Evolutionary conservation across 768 basidiomycete genomes (phyloP).

Genomic region (Kwoniella botswanensis): DNA sequence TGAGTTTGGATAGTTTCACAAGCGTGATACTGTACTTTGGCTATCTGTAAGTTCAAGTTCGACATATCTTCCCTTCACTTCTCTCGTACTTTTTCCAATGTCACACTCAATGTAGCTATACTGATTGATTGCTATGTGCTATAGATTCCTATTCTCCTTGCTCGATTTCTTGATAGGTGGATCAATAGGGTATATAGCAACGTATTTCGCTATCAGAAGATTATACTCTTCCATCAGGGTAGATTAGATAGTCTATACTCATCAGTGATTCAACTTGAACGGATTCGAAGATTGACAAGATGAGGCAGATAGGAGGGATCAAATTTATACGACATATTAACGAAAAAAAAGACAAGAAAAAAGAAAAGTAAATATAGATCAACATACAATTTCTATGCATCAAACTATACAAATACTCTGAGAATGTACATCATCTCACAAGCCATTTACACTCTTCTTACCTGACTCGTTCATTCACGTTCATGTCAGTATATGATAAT

Average conservation of each 20-base stretch:
- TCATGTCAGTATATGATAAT: no score
- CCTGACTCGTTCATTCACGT: no score
- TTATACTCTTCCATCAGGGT: constrained; percentile 67
- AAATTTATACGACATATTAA: neutral
- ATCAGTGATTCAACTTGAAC: no score
- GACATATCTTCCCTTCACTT: no score
- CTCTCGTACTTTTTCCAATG: no score
- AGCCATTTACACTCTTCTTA: no score
- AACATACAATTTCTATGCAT: neutral
- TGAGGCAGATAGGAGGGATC: neutral
- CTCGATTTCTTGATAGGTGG: constrained; percentile 88
- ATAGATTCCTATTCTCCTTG: constrained; percentile 70
- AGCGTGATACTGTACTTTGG: constrained; percentile 86
- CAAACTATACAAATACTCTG: neutral
- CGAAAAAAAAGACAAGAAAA: neutral
- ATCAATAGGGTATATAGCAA: constrained; percentile 87
- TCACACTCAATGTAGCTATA: no score
- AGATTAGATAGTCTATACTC: constrained; percentile 30
- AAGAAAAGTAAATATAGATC: neutral
- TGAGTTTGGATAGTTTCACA: constrained; percentile 81
- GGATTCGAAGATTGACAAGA: neutral
- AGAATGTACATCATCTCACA: no score
- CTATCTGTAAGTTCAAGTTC: constrained; percentile 65
- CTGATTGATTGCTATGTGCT: neutral
- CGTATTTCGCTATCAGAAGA: constrained; percentile 85